Evolutionary conservation across 1,284 basidiomycete genomes (phyloP).

Genomic region (Apiotrichum gracile): DNA sequence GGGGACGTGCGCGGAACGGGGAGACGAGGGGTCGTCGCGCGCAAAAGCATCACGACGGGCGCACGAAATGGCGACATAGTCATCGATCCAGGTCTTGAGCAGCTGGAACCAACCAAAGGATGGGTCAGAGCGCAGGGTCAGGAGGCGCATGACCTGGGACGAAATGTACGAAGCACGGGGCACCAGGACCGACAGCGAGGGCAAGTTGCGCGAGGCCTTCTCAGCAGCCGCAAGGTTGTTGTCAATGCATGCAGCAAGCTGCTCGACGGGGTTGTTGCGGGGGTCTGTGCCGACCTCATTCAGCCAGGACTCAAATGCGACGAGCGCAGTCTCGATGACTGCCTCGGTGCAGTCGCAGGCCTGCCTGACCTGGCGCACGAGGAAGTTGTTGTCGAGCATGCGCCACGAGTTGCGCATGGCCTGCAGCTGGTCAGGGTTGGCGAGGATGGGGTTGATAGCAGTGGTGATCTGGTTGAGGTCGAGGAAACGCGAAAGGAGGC

Average conservation of each 20-base stretch:
- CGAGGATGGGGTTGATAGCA: slow-evolving; percentile 32
- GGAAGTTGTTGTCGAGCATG: slow-evolving; percentile 19
- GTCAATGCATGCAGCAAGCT: slow-evolving; percentile 13
- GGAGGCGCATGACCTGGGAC: slow-evolving; percentile 36
- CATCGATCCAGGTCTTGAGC: slow-evolving; percentile 43
- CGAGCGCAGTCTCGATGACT: slow-evolving; percentile 20
- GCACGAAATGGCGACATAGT: slow-evolving; percentile 32
- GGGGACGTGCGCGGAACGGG: not conserved
- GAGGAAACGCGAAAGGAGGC: slow-evolving; percentile 32
- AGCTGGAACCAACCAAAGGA: slow-evolving; percentile 41
- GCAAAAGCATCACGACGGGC: slow-evolving; percentile 29
- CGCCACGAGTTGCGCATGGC: slow-evolving; percentile 35
- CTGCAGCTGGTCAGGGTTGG: slow-evolving; percentile 20
- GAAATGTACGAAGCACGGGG: slow-evolving; percentile 31
- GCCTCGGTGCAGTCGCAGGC: slow-evolving; percentile 25
- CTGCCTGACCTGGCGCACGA: slow-evolving; percentile 31
- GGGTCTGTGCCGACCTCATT: slow-evolving; percentile 12
- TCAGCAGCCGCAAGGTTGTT: slow-evolving; percentile 5
- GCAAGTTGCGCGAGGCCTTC: not conserved
- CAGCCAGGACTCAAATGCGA: slow-evolving; percentile 29
- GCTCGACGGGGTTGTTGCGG: slow-evolving; percentile 7
- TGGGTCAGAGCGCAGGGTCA: slow-evolving; percentile 33
- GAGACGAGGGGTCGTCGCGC: not conserved
- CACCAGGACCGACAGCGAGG: slow-evolving; percentile 11
- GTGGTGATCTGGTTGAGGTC: slow-evolving; percentile 33